A percentile compares a stretch with the other conserved stretches of the same genome.
Conservation (phyloP, 106 monocot species). For the Platanthera guangdongensis region DNA sequence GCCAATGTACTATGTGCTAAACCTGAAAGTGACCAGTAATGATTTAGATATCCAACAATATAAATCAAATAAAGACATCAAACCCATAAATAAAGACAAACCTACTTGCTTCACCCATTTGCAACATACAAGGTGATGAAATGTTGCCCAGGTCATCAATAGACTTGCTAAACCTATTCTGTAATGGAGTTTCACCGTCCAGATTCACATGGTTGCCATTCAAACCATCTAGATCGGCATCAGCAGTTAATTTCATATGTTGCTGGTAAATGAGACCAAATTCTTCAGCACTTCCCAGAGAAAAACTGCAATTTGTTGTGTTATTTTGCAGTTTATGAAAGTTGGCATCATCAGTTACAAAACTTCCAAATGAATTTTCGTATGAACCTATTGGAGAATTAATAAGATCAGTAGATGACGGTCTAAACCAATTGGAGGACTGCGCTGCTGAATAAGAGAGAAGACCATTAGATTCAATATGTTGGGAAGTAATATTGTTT, state of each 20-base stretch:
- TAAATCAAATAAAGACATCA: background rate
- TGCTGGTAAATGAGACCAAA: background rate
- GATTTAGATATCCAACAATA: background rate
- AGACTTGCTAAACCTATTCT: background rate
- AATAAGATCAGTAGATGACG: conserved; percentile 5
- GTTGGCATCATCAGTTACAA: conserved; percentile 13
- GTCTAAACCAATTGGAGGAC: conserved; percentile 15
- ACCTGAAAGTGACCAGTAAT: conserved; percentile 8
- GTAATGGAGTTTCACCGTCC: conserved; percentile 9
- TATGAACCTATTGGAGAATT: background rate
- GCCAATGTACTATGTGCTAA: conserved; percentile 1
- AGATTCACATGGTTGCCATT: conserved; percentile 5
- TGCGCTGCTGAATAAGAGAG: background rate
- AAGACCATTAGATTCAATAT: conserved; percentile 6
- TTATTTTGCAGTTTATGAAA: conserved; percentile 16
- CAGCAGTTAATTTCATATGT: background rate
- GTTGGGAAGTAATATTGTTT: conserved; percentile 2
- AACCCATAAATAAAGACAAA: background rate
- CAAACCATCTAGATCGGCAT: conserved; percentile 2
- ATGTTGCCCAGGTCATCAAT: conserved; percentile 6
- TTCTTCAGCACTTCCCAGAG: conserved; percentile 7
- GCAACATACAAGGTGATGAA: conserved; percentile 11
- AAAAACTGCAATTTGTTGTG: background rate
- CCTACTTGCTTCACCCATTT: conserved; percentile 18
- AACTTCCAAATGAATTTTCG: conserved; percentile 14